A percentile compares a stretch with the other conserved stretches of the same genome.
Conservation (phyloP, 176 grass and related monocot species). For the Alopecurus myosuroides region DNA sequence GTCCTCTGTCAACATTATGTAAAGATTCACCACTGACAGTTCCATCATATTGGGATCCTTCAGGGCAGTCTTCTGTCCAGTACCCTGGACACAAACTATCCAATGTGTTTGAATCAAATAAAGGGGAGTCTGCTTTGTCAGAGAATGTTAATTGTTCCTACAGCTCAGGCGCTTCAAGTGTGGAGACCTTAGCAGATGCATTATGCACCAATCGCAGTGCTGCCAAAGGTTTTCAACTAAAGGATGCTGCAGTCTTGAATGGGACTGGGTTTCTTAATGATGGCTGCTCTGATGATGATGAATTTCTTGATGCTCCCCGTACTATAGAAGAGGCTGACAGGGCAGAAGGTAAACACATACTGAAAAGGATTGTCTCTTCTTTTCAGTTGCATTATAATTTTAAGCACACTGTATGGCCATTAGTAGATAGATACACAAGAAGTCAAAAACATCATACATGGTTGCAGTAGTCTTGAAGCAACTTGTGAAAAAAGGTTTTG, state of each 20-base stretch:
- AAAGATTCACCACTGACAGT: constrained; percentile 60
- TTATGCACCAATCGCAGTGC: constrained; percentile 32
- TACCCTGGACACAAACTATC: constrained; percentile 21
- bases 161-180: constrained; percentile 69
- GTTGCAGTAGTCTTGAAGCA: neutral
- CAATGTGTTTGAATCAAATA: constrained; percentile 28
- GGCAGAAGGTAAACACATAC: constrained; percentile 53
- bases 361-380: too few relatives aligned
- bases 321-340: constrained; percentile 34
- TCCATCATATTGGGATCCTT: constrained; percentile 65
- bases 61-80: constrained; percentile 38
- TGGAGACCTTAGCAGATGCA: constrained; percentile 47
- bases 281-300: constrained; percentile 61
- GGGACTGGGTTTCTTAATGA: constrained; percentile 42
- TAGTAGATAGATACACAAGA: neutral
- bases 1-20: constrained; percentile 57
- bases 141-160: constrained; percentile 32
- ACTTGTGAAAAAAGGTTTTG: neutral
- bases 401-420: neutral
- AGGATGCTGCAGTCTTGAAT: constrained; percentile 28
- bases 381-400: constrained; percentile 15
- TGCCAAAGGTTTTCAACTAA: constrained; percentile 33
- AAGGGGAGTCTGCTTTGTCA: constrained; percentile 27
- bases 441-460: neutral
- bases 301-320: constrained; percentile 46